These are phyloP conservation scores for Coemansia sp. DNA, from an alignment of 192 early-diverging fungal genomes.

Conservation along the genomic window DNA sequence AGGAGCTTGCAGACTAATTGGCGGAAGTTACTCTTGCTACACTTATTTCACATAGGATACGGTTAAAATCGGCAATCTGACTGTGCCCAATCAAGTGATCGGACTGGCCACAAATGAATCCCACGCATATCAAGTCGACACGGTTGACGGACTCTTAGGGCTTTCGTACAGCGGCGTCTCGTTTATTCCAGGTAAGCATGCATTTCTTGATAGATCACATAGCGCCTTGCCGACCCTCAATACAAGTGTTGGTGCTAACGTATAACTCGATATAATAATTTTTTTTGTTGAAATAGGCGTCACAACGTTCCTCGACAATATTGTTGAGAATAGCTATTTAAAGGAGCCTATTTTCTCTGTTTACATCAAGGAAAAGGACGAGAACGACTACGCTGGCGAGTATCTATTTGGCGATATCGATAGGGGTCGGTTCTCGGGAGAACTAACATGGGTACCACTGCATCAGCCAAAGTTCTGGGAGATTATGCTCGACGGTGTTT, in stretches of 20 bases:
- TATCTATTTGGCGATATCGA: conserved; percentile 65
- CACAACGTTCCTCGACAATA: conserved; percentile 58
- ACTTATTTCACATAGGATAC: conserved; percentile 43
- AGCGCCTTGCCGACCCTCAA: not conserved
- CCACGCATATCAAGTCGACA: conserved; percentile 58
- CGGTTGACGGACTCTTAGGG: conserved; percentile 71
- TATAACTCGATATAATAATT: not conserved
- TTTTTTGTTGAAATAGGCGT: conserved; percentile 29
- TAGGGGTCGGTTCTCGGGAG: conserved; percentile 52
- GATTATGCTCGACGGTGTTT: conserved; percentile 54
- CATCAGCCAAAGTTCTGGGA: conserved; percentile 61
- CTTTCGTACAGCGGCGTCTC: conserved; percentile 61
- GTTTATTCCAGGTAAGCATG: conserved; percentile 52
- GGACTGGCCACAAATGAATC: conserved; percentile 66
- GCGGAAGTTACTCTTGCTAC: not conserved
- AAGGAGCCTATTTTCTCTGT: conserved; percentile 73
- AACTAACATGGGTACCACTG: conserved; percentile 60
- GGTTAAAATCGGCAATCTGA: conserved; percentile 60
- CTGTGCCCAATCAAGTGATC: conserved; percentile 61
- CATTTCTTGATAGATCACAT: not conserved
- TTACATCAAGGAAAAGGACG: conserved; percentile 60
- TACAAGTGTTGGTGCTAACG: not conserved
- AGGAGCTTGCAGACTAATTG: not conserved
- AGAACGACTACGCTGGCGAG: conserved; percentile 58
- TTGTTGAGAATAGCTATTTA: conserved; percentile 60